phyloP scores from a whole-genome alignment of 805 yeast species.

The Saccharomycopsis olivae region DNA sequence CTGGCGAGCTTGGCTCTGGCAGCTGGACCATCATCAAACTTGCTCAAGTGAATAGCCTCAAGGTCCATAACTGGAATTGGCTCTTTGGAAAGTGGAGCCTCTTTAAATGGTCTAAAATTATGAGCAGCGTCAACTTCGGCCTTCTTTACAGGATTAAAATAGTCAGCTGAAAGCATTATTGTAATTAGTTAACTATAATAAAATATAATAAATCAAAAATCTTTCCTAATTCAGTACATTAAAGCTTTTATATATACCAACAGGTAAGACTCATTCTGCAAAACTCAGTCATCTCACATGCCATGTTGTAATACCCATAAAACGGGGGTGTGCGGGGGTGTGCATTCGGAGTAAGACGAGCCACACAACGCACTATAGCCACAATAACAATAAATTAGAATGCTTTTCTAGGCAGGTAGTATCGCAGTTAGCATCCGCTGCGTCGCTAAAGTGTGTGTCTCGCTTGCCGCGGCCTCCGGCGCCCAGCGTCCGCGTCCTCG shows the following conservation, averaged over 20 bases:
- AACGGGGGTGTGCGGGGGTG: too few species aligned
- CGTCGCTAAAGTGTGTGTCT: too few species aligned
- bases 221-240: too few species aligned
- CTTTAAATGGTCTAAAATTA: conserved; percentile 26
- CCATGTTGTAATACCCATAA: conserved; percentile 7
- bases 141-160: conserved; percentile 9
- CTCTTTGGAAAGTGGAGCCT: conserved; percentile 22
- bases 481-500: too few species aligned
- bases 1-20: conserved; percentile 27
- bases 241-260: too few species aligned
- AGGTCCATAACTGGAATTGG: conserved; percentile 22
- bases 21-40: conserved; percentile 27
- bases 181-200: not conserved
- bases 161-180: not conserved
- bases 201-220: not conserved
- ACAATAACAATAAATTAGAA: too few species aligned
- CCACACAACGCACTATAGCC: too few species aligned
- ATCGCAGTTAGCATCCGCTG: too few species aligned
- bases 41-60: conserved; percentile 27
- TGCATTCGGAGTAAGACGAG: too few species aligned
- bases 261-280: not conserved
- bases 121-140: conserved; percentile 19
- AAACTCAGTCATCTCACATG: conserved; percentile 2
- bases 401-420: too few species aligned
- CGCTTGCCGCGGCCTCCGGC: too few species aligned